Percentiles rank a stretch among this genome's conserved stretches.
These are phyloP conservation scores for Castanea crenata DNA, from an alignment of 306 rosid genomes.

Conservation along the genomic window DNA sequence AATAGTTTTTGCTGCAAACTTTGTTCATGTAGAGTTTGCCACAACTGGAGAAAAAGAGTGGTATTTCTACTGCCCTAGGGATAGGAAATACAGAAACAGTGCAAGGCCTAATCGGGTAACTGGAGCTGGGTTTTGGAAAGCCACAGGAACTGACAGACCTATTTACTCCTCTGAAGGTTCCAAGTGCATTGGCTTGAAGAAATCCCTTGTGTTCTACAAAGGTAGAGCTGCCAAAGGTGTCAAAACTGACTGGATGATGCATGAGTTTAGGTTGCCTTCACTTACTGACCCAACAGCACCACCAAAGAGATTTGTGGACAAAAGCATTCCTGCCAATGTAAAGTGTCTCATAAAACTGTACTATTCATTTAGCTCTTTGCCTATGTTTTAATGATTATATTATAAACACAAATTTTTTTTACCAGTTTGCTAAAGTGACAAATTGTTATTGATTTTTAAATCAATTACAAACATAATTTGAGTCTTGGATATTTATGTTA, in stretches of 20 bases:
- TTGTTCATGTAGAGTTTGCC: conserved; percentile 55
- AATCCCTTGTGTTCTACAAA: conserved; percentile 85
- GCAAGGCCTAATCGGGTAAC: conserved; percentile 93
- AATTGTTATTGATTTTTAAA: too few species aligned
- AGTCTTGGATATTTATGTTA: too few species aligned
- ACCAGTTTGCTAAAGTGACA: too few species aligned
- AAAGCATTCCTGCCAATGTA: conserved; percentile 63
- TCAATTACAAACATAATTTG: too few species aligned
- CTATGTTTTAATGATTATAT: neutral
- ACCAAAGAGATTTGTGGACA: conserved; percentile 51
- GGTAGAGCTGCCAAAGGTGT: conserved; percentile 88
- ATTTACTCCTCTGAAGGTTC: conserved; percentile 83
- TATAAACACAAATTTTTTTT: too few species aligned
- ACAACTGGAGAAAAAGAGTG: conserved; percentile 83
- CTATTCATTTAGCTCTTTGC: neutral
- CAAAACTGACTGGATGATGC: conserved; percentile 99
- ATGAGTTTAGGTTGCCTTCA: conserved; percentile 86
- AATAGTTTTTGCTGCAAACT: neutral
- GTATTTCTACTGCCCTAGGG: conserved; percentile 93
- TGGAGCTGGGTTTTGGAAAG: conserved; percentile 94
- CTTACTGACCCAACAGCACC: conserved; percentile 46
- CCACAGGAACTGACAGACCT: conserved; percentile 89
- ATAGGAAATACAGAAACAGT: conserved; percentile 91
- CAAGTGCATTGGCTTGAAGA: conserved; percentile 86
- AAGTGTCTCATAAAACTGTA: neutral